Conservation (phyloP, 2,329 filamentous ascomycete genomes). For the Cercospora sp. region DNA sequence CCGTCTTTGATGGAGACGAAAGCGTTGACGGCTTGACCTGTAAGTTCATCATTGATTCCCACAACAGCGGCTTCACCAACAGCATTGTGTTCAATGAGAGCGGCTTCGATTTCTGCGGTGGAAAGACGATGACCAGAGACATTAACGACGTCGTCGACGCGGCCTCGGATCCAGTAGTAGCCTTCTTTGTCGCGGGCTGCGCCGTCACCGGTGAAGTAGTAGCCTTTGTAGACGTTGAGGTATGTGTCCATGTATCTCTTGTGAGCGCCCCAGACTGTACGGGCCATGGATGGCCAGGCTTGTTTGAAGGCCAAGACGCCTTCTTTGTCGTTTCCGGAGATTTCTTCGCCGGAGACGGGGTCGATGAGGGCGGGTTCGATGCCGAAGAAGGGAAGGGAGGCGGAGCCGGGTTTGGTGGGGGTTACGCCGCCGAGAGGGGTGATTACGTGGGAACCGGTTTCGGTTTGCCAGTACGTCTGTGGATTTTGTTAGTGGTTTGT, state of each 20-base stretch:
- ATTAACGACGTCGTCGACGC: constrained; percentile 98
- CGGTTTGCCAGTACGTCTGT: constrained; percentile 99
- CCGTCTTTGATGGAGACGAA: constrained; percentile 92
- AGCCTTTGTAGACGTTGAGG: constrained; percentile 94
- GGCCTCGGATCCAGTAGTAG: constrained; percentile 99
- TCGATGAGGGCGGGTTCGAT: constrained; percentile 98
- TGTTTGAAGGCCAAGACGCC: constrained; percentile 97
- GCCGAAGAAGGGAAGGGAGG: constrained; percentile 95
- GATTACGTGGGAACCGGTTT: constrained; percentile 96
- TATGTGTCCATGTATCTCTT: constrained; percentile 99
- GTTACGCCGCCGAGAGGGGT: constrained; percentile 89
- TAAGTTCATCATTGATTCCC: constrained; percentile 88
- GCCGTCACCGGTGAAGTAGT: constrained; percentile 95
- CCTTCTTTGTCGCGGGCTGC: constrained; percentile 95
- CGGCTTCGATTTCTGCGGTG: constrained; percentile 96
- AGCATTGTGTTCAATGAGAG: constrained; percentile 83
- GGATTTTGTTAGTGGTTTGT: constrained; percentile 23
- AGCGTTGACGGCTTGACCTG: constrained; percentile 94
- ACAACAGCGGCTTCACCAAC: constrained; percentile 96
- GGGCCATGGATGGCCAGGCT: constrained; percentile 96
- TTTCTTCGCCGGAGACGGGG: constrained; percentile 89
- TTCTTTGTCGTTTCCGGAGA: constrained; percentile 94
- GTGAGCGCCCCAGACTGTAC: constrained; percentile 96
- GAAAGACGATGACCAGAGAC: constrained; percentile 94
- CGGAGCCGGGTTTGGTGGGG: constrained; percentile 93